Conservation (phyloP, 2,329 filamentous ascomycete species). For the Aspergillus thermomutatus region DNA sequence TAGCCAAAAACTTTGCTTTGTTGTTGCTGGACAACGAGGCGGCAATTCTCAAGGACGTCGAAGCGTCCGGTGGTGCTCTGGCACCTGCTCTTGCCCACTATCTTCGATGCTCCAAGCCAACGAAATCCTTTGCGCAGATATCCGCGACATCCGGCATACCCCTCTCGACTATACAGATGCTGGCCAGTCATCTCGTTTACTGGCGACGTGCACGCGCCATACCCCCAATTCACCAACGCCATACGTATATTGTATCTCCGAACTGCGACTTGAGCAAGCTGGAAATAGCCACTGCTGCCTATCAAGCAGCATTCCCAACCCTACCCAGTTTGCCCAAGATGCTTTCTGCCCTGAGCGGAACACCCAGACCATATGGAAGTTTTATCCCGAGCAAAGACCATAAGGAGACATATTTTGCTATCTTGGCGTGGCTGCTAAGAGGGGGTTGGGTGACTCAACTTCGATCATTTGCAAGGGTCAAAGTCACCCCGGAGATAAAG, state of each 20-base stretch:
- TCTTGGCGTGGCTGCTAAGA: constrained; percentile 88
- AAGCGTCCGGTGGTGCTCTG: constrained; percentile 69
- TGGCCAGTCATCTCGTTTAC: constrained; percentile 90
- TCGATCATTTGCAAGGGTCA: constrained; percentile 84
- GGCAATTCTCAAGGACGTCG: constrained; percentile 67
- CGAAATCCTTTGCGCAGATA: constrained; percentile 69
- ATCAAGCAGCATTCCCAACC: constrained; percentile 75
- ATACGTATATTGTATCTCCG: constrained; percentile 87
- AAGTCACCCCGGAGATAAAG: constrained; percentile 78
- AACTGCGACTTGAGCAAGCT: constrained; percentile 77
- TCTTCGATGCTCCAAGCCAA: constrained; percentile 57
- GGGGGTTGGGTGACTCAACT: constrained; percentile 93
- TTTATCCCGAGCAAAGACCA: constrained; percentile 87
- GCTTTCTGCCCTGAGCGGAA: constrained; percentile 75
- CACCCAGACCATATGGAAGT: constrained; percentile 75
- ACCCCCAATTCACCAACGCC: constrained; percentile 81
- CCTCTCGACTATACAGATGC: constrained; percentile 75
- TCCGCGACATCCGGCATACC: constrained; percentile 62
- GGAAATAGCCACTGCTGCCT: constrained; percentile 65
- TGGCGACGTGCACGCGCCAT: constrained; percentile 93
- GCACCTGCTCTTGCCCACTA: constrained; percentile 75
- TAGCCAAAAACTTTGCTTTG: constrained; percentile 84
- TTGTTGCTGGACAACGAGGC: constrained; percentile 81
- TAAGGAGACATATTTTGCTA: constrained; percentile 80
- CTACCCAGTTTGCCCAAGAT: constrained; percentile 82